Percentiles rank a stretch among this genome's conserved stretches.
phyloP scores from a whole-genome alignment of 2,329 filamentous ascomycete species.

The Microascus cirrosus region DNA sequence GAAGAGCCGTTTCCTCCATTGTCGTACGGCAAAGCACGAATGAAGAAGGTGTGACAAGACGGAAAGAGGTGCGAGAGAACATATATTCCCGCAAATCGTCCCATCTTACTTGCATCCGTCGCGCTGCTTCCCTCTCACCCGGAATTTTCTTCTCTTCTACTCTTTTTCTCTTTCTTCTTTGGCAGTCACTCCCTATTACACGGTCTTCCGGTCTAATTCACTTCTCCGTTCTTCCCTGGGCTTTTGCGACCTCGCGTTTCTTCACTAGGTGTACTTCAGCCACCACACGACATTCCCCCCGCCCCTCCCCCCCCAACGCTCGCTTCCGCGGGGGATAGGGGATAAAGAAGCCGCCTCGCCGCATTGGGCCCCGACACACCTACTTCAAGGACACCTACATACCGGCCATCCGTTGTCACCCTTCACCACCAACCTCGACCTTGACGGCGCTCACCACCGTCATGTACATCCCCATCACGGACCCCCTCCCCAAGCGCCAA shows the following conservation, averaged over 20 bases:
- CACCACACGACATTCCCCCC: no score
- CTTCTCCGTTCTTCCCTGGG: not conserved
- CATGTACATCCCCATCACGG: not conserved
- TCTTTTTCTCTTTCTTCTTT: not conserved
- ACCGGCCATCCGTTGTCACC: no score
- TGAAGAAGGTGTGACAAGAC: not conserved
- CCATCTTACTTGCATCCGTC: not conserved
- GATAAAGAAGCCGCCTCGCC: no score
- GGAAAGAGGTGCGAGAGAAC: not conserved
- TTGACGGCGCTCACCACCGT: no score
- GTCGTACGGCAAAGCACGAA: not conserved
- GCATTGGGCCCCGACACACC: no score
- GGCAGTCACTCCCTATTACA: not conserved
- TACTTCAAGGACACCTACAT: no score
- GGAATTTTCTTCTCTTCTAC: not conserved
- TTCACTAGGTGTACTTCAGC: no score
- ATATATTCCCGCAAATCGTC: not conserved
- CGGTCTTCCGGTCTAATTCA: not conserved
- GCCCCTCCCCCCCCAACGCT: no score
- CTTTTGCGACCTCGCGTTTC: no score
- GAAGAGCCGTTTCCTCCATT: not conserved
- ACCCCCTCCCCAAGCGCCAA: slow-evolving; percentile 5
- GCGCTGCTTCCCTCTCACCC: not conserved
- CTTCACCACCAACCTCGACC: not conserved
- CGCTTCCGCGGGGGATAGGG: no score